These are phyloP conservation scores for Ascoidea tarda DNA, from an alignment of 805 yeast genomes.

Conservation along the genomic window DNA sequence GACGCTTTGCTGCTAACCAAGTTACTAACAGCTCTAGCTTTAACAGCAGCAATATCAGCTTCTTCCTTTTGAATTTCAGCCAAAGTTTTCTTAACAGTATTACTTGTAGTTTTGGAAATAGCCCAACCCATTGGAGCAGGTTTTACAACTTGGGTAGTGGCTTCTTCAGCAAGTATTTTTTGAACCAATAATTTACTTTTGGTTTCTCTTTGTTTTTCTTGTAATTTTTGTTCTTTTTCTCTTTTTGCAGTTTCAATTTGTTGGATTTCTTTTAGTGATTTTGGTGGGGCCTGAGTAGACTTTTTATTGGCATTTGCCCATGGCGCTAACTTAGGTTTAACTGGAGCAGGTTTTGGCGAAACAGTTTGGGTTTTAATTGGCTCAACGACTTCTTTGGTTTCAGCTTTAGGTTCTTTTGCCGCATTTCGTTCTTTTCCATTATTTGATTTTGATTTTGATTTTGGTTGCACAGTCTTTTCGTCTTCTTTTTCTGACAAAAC, in stretches of 20 bases:
- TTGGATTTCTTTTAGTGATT: constrained; percentile 38
- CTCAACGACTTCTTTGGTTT: neutral
- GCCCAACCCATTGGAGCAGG: constrained; percentile 27
- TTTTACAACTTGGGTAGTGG: constrained; percentile 15
- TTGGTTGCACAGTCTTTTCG: neutral
- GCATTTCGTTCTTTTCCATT: neutral
- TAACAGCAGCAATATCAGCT: constrained; percentile 17
- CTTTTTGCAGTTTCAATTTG: constrained; percentile 30
- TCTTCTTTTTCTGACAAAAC: neutral
- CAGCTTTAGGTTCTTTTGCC: neutral
- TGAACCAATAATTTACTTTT: constrained; percentile 13
- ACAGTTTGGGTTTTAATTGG: constrained; percentile 4
- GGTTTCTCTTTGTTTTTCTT: constrained; percentile 13
- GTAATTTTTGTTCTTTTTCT: constrained; percentile 24
- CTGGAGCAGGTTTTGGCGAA: constrained; percentile 3
- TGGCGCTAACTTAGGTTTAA: constrained; percentile 27
- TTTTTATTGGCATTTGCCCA: constrained; percentile 27
- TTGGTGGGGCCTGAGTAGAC: constrained; percentile 19
- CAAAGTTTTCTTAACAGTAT: constrained; percentile 26
- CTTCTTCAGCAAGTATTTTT: constrained; percentile 11
- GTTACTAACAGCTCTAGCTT: constrained; percentile 15
- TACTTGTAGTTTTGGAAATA: constrained; percentile 4
- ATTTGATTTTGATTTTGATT: neutral
- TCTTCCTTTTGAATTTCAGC: constrained; percentile 54
- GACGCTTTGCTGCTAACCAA: constrained; percentile 14